Conservation (phyloP, 2,329 filamentous ascomycete species). For the Lachnellula occidentalis region DNA sequence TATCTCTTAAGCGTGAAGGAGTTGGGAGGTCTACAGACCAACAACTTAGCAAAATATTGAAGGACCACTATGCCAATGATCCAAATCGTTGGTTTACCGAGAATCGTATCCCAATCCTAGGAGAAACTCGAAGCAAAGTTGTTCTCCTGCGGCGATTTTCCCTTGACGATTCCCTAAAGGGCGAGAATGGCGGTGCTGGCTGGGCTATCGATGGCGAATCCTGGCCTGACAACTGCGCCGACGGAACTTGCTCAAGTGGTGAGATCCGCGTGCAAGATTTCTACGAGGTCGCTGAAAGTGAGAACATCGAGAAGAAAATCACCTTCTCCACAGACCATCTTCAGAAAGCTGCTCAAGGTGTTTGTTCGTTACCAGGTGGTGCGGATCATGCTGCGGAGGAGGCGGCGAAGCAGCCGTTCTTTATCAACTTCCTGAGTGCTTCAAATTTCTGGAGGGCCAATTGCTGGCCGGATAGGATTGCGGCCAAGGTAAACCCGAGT, state of each 20-base stretch:
- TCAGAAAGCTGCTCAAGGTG: constrained; percentile 57
- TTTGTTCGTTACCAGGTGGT: constrained; percentile 41
- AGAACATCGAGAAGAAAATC: constrained; percentile 78
- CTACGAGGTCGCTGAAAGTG: constrained; percentile 74
- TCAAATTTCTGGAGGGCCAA: constrained; percentile 90
- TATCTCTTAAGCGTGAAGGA: constrained; percentile 89
- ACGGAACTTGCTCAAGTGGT: constrained; percentile 64
- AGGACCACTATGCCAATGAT: constrained; percentile 62
- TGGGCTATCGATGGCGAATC: constrained; percentile 56
- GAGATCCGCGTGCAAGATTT: constrained; percentile 87
- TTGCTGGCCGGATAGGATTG: constrained; percentile 93
- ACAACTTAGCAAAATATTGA: constrained; percentile 69
- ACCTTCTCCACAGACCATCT: constrained; percentile 68
- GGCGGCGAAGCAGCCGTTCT: constrained; percentile 52
- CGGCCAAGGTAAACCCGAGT: constrained; percentile 78
- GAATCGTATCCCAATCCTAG: constrained; percentile 69
- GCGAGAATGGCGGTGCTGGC: constrained; percentile 44
- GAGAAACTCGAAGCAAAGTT: constrained; percentile 74
- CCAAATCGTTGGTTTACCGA: constrained; percentile 70
- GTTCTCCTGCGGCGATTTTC: constrained; percentile 78
- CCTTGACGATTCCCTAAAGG: constrained; percentile 51
- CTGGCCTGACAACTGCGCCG: constrained; percentile 87
- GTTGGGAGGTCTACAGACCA: constrained; percentile 73
- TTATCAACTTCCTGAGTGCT: constrained; percentile 83
- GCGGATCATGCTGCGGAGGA: constrained; percentile 18